These are phyloP conservation scores for Talaromyces atroroseus DNA, from an alignment of 2,329 filamentous ascomycete genomes.

Conservation along the genomic window DNA sequence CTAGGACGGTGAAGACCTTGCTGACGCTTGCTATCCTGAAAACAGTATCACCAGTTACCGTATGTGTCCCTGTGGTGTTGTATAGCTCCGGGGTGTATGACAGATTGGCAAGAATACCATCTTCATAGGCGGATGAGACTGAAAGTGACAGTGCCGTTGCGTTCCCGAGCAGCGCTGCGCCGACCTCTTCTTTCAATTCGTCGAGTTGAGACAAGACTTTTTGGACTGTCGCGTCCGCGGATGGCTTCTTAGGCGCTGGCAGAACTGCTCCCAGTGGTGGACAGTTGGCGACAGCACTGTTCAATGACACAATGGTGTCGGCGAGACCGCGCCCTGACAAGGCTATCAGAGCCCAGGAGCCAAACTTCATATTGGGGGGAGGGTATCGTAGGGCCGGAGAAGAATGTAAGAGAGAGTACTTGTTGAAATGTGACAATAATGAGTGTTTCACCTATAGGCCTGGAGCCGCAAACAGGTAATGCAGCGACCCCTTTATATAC, in stretches of 20 bases:
- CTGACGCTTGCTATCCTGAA: constrained; percentile 34
- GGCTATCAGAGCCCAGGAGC: neutral
- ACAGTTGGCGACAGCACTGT: neutral
- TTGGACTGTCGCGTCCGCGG: neutral
- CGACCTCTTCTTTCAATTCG: neutral
- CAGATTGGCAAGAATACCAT: neutral
- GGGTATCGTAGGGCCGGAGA: neutral
- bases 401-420: too few relatives aligned
- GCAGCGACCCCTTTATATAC: neutral
- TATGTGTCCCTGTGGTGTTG: neutral
- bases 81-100: neutral
- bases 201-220: neutral
- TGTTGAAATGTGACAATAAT: too few relatives aligned
- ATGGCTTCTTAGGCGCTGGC: neutral
- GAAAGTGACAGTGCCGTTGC: neutral
- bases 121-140: neutral
- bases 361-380: neutral
- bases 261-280: neutral
- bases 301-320: neutral
- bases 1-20: constrained; percentile 38
- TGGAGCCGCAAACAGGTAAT: too few relatives aligned
- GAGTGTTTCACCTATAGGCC: too few relatives aligned
- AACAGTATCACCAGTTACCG: neutral
- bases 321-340: neutral
- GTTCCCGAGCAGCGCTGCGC: neutral